These are phyloP conservation scores for Berkeleyomyces rouxiae DNA, from an alignment of 2,329 filamentous ascomycete genomes.

Conservation along the genomic window DNA sequence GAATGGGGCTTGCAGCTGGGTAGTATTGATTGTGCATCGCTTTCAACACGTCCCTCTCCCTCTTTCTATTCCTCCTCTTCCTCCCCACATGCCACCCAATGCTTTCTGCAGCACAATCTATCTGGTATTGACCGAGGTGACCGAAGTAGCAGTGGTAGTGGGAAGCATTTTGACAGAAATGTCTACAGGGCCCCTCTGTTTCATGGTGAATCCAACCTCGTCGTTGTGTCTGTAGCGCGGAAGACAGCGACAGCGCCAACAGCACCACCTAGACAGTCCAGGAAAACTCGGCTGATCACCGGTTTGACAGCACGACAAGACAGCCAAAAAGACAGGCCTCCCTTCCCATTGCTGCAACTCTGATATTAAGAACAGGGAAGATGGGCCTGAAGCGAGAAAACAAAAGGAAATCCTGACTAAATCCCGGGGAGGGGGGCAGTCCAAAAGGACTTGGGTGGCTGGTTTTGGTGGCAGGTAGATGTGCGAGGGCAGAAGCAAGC, in stretches of 20 bases:
- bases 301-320: background rate
- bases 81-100: background rate
- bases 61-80: background rate
- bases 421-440: background rate
- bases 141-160: background rate
- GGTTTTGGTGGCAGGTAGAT: background rate
- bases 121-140: background rate
- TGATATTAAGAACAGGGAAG: background rate
- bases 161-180: background rate
- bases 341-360: background rate
- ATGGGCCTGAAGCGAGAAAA: background rate
- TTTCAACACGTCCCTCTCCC: background rate
- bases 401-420: background rate
- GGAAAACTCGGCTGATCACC: background rate
- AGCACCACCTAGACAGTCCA: background rate
- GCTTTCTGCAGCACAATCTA: background rate
- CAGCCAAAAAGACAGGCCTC: background rate
- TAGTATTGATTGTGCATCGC: background rate
- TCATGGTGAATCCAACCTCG: background rate
- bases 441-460: background rate
- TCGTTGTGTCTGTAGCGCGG: background rate
- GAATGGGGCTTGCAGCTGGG: background rate
- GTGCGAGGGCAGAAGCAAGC: background rate
- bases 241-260: background rate
- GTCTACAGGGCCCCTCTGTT: background rate